These are phyloP conservation scores for Backusella psychrophila DNA, from an alignment of 192 early-diverging fungal genomes.

Conservation along the genomic window DNA sequence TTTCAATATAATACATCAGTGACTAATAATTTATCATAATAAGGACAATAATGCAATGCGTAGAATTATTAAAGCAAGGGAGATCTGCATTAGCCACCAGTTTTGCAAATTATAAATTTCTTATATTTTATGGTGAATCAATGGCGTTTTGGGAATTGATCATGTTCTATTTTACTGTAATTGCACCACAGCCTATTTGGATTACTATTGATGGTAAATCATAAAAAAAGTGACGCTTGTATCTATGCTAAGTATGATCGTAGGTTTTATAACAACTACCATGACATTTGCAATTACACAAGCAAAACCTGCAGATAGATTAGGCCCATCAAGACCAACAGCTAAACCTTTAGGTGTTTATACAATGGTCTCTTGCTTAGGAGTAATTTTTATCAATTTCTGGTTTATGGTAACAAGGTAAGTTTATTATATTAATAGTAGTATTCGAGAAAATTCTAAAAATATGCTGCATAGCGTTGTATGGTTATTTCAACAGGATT, in stretches of 20 bases:
- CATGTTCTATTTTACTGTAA: constrained; percentile 74
- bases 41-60: constrained; percentile 60
- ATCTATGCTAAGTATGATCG: not conserved
- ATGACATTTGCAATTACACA: constrained; percentile 67
- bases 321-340: constrained; percentile 64
- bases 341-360: constrained; percentile 70
- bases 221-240: not conserved
- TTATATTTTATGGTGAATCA: constrained; percentile 71
- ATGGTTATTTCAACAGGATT: constrained; percentile 65
- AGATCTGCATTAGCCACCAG: constrained; percentile 71
- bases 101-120: constrained; percentile 76
- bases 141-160: constrained; percentile 66
- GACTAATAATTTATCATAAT: not conserved
- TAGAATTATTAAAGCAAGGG: constrained; percentile 70
- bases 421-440: not conserved
- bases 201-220: constrained; percentile 60
- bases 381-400: constrained; percentile 71
- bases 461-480: constrained; percentile 30
- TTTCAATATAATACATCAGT: not conserved
- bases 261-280: constrained; percentile 51
- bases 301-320: constrained; percentile 52
- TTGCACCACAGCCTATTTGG: constrained; percentile 70
- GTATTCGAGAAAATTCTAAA: not conserved
- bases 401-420: constrained; percentile 52
- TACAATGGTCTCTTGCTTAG: constrained; percentile 65